Percentiles rank a stretch among this genome's conserved stretches.
Conservation (phyloP, 2,329 filamentous ascomycete species). For the Tympanopsis confertula region DNA sequence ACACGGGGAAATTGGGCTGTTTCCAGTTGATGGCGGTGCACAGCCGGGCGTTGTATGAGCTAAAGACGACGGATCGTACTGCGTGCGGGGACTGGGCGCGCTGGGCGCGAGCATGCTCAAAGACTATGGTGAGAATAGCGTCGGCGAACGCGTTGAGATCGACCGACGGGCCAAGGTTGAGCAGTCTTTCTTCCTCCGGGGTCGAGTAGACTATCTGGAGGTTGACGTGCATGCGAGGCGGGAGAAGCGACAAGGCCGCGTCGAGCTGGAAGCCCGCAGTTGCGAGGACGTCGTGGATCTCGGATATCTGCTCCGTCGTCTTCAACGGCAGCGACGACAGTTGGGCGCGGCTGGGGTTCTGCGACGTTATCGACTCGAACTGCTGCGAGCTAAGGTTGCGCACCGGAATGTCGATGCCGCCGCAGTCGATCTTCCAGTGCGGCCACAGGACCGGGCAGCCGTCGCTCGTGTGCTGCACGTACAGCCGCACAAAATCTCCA, state of each 20-base stretch:
- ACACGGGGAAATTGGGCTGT: constrained; percentile 93
- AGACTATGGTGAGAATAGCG: constrained; percentile 71
- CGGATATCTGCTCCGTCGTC: constrained; percentile 39
- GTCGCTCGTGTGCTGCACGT: constrained; percentile 84
- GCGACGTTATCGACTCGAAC: constrained; percentile 43
- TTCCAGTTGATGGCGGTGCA: constrained; percentile 98
- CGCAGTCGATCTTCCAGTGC: constrained; percentile 66
- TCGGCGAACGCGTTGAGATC: constrained; percentile 85
- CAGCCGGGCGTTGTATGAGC: constrained; percentile 78
- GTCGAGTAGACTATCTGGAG: constrained; percentile 86
- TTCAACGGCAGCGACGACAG: constrained; percentile 30
- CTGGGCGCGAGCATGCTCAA: constrained; percentile 72
- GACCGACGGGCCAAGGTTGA: constrained; percentile 61
- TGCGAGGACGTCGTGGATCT: constrained; percentile 62
- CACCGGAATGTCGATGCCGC: constrained; percentile 70
- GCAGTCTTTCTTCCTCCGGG: constrained; percentile 57
- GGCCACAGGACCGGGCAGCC: constrained; percentile 80
- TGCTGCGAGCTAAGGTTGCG: constrained; percentile 66
- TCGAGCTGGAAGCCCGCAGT: constrained; percentile 69
- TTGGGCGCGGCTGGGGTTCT: constrained; percentile 27
- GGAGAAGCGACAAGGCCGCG: constrained; percentile 65
- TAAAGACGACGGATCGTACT: constrained; percentile 82
- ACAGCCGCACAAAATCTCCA: constrained; percentile 86
- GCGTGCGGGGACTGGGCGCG: constrained; percentile 57
- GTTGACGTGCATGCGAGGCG: constrained; percentile 74